Evolutionary conservation across 2,329 filamentous ascomycete genomes (phyloP).

Genomic region (Chaetomium sp.): DNA sequence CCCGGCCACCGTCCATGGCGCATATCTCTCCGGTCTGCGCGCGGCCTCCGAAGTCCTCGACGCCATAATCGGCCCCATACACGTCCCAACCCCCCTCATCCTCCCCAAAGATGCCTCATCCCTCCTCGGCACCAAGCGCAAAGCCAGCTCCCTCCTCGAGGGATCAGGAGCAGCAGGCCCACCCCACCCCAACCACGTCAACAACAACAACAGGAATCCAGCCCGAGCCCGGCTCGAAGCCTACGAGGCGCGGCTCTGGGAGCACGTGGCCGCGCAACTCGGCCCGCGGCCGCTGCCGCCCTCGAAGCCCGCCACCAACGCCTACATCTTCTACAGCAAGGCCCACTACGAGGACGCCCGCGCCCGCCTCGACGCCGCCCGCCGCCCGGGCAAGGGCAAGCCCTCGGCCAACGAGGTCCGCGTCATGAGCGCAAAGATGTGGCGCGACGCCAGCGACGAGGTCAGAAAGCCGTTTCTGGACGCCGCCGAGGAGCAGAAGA

Average conservation of each 20-base stretch:
- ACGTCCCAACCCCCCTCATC: conserved; percentile 74
- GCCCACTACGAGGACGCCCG: conserved; percentile 67
- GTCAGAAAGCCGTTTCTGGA: conserved; percentile 78
- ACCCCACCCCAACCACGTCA: background rate
- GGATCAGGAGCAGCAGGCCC: background rate
- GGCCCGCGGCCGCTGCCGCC: conserved; percentile 77
- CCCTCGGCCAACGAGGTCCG: conserved; percentile 79
- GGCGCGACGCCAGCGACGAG: conserved; percentile 74
- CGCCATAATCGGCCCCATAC: conserved; percentile 76
- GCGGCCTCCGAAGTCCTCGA: conserved; percentile 86
- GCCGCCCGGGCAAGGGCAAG: conserved; percentile 64
- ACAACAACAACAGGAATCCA: conserved; percentile 42
- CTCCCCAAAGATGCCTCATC: conserved; percentile 56
- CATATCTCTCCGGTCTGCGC: conserved; percentile 89
- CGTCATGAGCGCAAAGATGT: conserved; percentile 83
- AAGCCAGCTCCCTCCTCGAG: conserved; percentile 38
- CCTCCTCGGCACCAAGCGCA: conserved; percentile 55
- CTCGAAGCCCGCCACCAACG: conserved; percentile 73
- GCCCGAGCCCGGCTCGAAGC: conserved; percentile 57
- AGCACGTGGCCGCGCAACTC: conserved; percentile 57
- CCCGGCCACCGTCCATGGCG: conserved; percentile 94
- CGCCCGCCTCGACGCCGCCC: conserved; percentile 64
- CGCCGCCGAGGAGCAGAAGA: conserved; percentile 70
- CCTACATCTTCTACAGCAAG: conserved; percentile 88
- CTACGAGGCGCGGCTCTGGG: conserved; percentile 58